These are phyloP conservation scores for Venturia aucupariae DNA, from an alignment of 2,329 filamentous ascomycete species.

Conservation along the genomic window DNA sequence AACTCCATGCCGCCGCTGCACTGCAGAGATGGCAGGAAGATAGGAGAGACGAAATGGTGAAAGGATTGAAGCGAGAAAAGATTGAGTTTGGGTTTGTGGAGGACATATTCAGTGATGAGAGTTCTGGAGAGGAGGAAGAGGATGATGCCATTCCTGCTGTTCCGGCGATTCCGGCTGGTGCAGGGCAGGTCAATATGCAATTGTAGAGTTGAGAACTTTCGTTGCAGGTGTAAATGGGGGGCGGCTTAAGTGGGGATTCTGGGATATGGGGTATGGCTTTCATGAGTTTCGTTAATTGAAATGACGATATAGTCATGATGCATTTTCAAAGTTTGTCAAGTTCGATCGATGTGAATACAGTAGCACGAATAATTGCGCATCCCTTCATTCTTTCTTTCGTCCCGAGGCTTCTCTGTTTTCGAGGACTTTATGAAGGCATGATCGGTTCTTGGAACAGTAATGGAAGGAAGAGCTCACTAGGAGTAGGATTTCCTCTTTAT, in stretches of 20 bases:
- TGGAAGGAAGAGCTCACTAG: too few relatives aligned
- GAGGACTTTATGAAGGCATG: too few relatives aligned
- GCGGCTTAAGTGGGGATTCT: not conserved
- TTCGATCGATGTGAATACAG: not conserved
- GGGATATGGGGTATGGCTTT: not conserved
- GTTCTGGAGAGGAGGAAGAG: slow-evolving; percentile 48
- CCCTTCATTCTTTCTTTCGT: too few relatives aligned
- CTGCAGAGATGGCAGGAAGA: slow-evolving; percentile 85
- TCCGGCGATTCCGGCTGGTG: not conserved
- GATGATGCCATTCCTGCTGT: slow-evolving; percentile 1
- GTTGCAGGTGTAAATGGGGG: not conserved
- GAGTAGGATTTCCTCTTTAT: too few relatives aligned
- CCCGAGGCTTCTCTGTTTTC: too few relatives aligned
- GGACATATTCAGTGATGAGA: slow-evolving; percentile 46
- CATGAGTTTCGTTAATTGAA: not conserved
- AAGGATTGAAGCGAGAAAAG: slow-evolving; percentile 56
- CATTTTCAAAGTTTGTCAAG: not conserved
- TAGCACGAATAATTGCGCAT: too few relatives aligned
- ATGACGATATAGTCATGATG: not conserved
- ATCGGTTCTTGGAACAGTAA: too few relatives aligned
- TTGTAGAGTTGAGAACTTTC: not conserved
- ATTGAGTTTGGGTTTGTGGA: slow-evolving; percentile 69
- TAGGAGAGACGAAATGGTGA: slow-evolving; percentile 72
- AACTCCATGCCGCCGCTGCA: slow-evolving; percentile 81
- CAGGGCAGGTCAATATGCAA: not conserved